Evolutionary conservation across 768 basidiomycete genomes (phyloP).

Genomic region (Sarcomyxa edulis): DNA sequence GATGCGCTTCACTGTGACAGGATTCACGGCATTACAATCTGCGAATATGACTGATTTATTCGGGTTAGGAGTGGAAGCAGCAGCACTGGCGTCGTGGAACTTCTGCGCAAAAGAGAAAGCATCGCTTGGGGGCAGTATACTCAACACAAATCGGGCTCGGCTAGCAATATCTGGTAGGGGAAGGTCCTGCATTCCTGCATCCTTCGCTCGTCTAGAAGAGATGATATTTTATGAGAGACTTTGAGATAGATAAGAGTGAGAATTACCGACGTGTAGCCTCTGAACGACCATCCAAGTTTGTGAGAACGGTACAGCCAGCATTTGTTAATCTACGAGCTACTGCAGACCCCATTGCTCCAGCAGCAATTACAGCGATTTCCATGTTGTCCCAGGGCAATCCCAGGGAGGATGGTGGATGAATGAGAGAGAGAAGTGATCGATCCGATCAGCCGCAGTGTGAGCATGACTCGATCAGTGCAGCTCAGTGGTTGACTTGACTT

Average conservation of each 20-base stretch:
- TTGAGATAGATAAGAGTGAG: too few species aligned
- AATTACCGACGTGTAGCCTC: constrained; percentile 37
- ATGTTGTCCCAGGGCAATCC: too few species aligned
- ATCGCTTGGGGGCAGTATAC: constrained; percentile 55
- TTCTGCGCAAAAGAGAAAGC: constrained; percentile 39
- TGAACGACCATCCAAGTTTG: constrained; percentile 49
- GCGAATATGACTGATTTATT: constrained; percentile 31
- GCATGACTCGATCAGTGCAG: too few species aligned
- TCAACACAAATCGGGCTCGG: constrained; percentile 42
- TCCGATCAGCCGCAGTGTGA: too few species aligned
- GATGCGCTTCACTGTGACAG: constrained; percentile 42
- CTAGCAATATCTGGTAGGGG: constrained; percentile 22
- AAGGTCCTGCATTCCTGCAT: constrained; percentile 42
- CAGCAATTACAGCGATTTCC: constrained; percentile 44
- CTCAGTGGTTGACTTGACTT: too few species aligned
- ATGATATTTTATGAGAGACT: too few species aligned
- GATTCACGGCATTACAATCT: constrained; percentile 57
- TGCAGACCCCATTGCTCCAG: constrained; percentile 57
- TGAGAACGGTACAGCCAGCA: constrained; percentile 49
- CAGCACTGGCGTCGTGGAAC: constrained; percentile 23
- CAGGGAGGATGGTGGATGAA: too few species aligned
- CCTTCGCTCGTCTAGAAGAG: constrained; percentile 40
- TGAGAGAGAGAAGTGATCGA: too few species aligned
- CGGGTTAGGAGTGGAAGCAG: constrained; percentile 6
- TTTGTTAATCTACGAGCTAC: constrained; percentile 42